Evolutionary conservation across 169 alveolate species (phyloP).

Genomic region (Eimeria praecox): DNA sequence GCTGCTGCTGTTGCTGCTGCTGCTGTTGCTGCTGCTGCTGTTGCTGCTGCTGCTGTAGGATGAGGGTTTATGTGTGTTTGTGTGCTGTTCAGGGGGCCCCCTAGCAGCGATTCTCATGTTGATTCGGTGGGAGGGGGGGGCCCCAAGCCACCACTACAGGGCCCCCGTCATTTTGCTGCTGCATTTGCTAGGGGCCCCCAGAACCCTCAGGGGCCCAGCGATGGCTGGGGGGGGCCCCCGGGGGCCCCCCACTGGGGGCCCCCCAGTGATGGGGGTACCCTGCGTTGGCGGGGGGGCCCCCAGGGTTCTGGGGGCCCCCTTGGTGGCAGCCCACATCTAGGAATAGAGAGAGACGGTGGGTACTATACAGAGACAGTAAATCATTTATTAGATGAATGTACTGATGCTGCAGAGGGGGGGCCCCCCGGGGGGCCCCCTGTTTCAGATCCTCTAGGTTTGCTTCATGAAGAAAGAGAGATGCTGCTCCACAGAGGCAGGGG

Average conservation of each 20-base stretch:
- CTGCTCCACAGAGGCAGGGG: slow-evolving; percentile 1
- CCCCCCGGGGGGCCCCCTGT: background rate
- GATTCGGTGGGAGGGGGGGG: slow-evolving; percentile 22
- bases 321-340: slow-evolving; percentile 1
- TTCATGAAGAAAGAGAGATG: slow-evolving; percentile 12
- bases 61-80: background rate
- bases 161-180: background rate
- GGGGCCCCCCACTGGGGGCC: slow-evolving; percentile 19
- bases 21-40: slow-evolving; percentile 39
- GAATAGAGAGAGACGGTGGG: slow-evolving; percentile 36
- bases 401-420: slow-evolving; percentile 13
- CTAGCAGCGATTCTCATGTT: slow-evolving; percentile 27
- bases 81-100: slow-evolving; percentile 13
- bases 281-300: slow-evolving; percentile 21
- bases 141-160: background rate
- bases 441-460: slow-evolving; percentile 3
- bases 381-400: slow-evolving; percentile 22
- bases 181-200: slow-evolving; percentile 29
- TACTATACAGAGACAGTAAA: slow-evolving; percentile 34
- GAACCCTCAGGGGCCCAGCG: background rate
- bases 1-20: slow-evolving; percentile 43
- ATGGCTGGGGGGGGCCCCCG: background rate
- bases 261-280: background rate
- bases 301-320: slow-evolving; percentile 19
- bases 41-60: background rate